These are phyloP conservation scores for Coniferiporia weirii DNA, from an alignment of 1,284 basidiomycete genomes.

Conservation along the genomic window DNA sequence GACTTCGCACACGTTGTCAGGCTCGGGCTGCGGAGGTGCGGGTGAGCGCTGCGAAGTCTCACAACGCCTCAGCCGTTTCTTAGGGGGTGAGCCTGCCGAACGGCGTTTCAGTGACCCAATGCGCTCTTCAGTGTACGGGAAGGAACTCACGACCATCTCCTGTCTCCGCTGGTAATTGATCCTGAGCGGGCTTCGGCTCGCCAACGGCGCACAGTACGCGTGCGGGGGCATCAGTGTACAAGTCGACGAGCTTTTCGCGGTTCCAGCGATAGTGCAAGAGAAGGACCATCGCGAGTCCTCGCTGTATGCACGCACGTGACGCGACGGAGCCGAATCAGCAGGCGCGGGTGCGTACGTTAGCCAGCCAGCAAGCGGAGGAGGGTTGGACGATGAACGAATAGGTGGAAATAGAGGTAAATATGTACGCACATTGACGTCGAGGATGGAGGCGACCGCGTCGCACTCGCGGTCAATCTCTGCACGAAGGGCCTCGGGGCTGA, in stretches of 20 bases:
- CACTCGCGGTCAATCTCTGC: constrained; percentile 42
- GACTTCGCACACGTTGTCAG: constrained; percentile 38
- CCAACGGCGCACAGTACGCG: constrained; percentile 34
- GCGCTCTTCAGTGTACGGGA: neutral
- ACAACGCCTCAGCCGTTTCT: constrained; percentile 27
- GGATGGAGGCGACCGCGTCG: constrained; percentile 41
- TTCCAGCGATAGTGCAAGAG: constrained; percentile 64
- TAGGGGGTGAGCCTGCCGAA: constrained; percentile 17
- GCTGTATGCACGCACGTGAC: constrained; percentile 22
- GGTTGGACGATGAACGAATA: neutral
- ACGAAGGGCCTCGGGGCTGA: constrained; percentile 37
- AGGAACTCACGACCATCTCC: neutral
- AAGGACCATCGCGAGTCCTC: constrained; percentile 50
- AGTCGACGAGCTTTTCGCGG: constrained; percentile 53
- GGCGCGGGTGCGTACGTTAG: too few relatives aligned
- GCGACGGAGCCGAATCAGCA: neutral
- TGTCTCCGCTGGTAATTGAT: neutral
- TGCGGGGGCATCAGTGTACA: constrained; percentile 48
- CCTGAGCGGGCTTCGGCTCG: constrained; percentile 24
- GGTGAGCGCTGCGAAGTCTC: constrained; percentile 18
- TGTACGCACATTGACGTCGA: constrained; percentile 43
- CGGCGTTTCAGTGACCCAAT: constrained; percentile 6
- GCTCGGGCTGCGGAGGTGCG: neutral
- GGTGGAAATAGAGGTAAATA: constrained; percentile 15
- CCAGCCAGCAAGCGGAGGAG: too few relatives aligned